Conservation (phyloP, 257 asterid species). For the Solanum stenotomum region DNA sequence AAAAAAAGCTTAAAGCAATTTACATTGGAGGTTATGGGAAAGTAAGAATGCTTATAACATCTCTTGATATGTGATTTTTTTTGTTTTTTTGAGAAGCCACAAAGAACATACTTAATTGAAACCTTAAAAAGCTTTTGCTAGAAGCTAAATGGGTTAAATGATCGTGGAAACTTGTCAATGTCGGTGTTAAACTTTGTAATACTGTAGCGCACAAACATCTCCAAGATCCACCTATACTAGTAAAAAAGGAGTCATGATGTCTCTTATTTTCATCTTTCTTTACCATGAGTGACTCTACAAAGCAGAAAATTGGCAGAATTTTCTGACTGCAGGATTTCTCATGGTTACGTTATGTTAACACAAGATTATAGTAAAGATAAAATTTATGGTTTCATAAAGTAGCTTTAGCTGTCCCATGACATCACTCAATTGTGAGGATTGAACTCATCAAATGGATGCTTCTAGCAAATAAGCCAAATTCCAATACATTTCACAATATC, state of each 20-base stretch:
- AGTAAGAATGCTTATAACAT: not conserved
- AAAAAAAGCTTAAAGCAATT: not conserved
- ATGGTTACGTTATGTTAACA: not conserved
- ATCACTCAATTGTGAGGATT: not conserved
- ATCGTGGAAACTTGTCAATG: not conserved
- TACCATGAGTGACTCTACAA: not conserved
- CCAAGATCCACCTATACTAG: not conserved
- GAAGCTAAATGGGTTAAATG: not conserved
- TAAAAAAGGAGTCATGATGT: not conserved
- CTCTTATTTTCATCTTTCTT: not conserved
- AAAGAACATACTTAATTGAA: not conserved
- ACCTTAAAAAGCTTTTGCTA: not conserved
- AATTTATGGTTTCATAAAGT: not conserved
- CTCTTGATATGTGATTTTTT: not conserved
- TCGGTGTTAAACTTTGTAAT: not conserved
- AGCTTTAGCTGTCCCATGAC: too few species aligned
- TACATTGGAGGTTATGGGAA: not conserved
- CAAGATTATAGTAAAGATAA: not conserved
- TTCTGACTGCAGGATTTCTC: not conserved
- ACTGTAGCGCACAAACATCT: not conserved
- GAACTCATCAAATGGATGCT: not conserved
- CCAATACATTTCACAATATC: not conserved
- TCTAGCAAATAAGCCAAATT: not conserved
- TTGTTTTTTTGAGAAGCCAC: too few species aligned
- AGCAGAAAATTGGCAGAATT: not conserved